These are phyloP conservation scores for Leccinum truebloodii DNA, from an alignment of 768 basidiomycete genomes.

Conservation along the genomic window DNA sequence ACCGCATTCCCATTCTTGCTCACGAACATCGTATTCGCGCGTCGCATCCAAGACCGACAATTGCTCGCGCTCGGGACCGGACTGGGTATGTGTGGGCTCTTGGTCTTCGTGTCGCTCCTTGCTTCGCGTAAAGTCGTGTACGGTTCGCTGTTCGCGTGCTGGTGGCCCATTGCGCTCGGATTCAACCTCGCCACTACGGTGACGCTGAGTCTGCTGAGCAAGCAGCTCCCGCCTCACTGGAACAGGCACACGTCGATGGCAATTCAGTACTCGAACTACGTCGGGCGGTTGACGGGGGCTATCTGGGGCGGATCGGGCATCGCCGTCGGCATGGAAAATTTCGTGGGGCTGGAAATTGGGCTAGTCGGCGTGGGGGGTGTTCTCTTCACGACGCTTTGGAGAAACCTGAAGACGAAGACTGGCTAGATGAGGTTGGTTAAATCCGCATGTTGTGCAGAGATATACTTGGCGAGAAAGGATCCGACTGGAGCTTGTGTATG, in stretches of 20 bases:
- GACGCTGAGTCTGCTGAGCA: background rate
- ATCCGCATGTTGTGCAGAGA: background rate
- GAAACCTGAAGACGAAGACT: background rate
- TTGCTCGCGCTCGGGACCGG: constrained; percentile 54
- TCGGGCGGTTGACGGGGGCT: background rate
- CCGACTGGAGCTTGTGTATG: background rate
- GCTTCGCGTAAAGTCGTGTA: constrained; percentile 44
- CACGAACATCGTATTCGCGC: constrained; percentile 55
- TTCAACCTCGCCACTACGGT: background rate
- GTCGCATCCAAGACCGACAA: constrained; percentile 59
- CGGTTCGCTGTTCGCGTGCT: constrained; percentile 36
- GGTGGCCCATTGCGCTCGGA: background rate
- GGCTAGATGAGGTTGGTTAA: background rate
- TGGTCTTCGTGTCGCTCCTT: constrained; percentile 52
- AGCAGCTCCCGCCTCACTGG: background rate
- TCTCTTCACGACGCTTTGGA: background rate
- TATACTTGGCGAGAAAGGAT: background rate
- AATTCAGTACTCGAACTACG: constrained; percentile 23
- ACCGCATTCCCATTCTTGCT: constrained; percentile 67
- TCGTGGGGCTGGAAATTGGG: background rate
- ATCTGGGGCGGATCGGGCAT: background rate
- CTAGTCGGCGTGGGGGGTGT: background rate
- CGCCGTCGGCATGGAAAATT: background rate
- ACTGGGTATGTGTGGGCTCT: constrained; percentile 53
- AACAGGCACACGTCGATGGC: background rate